Percentiles rank a stretch among this genome's conserved stretches.
phyloP scores from a whole-genome alignment of 2,329 filamentous ascomycete genomes.

The Gyromitra esculenta region DNA sequence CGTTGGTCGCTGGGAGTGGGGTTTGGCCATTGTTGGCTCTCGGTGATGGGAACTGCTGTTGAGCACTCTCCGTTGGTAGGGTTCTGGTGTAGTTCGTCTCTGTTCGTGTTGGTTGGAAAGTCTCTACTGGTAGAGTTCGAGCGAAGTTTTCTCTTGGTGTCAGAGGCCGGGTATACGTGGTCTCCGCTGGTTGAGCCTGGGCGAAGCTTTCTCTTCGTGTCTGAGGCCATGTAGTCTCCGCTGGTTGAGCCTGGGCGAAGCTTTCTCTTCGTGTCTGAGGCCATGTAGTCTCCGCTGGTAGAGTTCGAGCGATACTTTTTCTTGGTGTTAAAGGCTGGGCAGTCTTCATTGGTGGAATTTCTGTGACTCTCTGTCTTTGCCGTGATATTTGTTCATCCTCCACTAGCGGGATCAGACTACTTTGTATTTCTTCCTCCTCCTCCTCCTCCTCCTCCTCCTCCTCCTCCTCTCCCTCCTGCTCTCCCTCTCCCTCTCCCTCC shows the following conservation, averaged over 20 bases:
- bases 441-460: not conserved
- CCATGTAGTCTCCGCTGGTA: not conserved
- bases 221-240: not conserved
- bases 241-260: not conserved
- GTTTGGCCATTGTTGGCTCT: not conserved
- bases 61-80: not conserved
- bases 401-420: not conserved
- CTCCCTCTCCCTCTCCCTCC: not conserved
- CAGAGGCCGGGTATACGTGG: not conserved
- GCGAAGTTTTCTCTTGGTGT: not conserved
- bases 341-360: not conserved
- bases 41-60: not conserved
- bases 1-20: not conserved
- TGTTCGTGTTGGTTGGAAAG: not conserved
- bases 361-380: not conserved
- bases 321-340: not conserved
- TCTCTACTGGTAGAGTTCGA: not conserved
- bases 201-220: not conserved
- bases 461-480: not conserved
- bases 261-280: not conserved
- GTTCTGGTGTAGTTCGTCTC: not conserved
- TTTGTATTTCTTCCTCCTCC: not conserved
- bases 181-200: not conserved
- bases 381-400: not conserved
- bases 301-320: not conserved